Base-by-base conservation (phyloP, 2,329 filamentous ascomycete genomes). In the Tolypocladium nubicola region DNA sequence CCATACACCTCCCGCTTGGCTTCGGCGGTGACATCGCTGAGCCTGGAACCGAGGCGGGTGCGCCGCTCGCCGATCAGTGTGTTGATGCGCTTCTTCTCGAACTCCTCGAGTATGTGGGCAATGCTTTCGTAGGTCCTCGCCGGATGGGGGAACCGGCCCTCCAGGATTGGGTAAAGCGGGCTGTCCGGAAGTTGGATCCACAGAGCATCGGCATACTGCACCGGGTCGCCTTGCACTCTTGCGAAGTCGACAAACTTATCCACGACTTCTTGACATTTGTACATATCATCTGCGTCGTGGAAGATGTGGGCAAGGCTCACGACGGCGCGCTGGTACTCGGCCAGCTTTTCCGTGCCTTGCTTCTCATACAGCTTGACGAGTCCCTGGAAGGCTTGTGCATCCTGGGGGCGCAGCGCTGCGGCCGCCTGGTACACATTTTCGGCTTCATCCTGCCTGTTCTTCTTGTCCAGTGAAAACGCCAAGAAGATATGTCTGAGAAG, bases 351-450 rank as follows among this genome's bases (percentile, higher is more conserved):
- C 37, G 76, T 71, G 19, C 83, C 86, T 67, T 91, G 88, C 64
- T 84, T 87, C 73, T 96, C 90, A 68, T 90, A 97, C 37, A 97
- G 73, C 66, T 86, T 89, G 70, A 94, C 82, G 52, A 99, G 77
- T 1, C 94, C 94, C 69, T 96, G 89, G 90, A 90, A 97, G 62
- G 89, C 89, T 65, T 93, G 88, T n/a, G 84, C 76, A 63, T 97
- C 91, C 21, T 83, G 77, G 1, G 86, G 83, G 62, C 90, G 92
- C 60, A 90, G 76, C 23, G 79, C 77, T 7, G 88, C 83, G 1
- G 93, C 94, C 38, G 81, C 78, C 45, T 80, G 77, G 71, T 97
- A 97, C 1, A 86, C 83, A 39, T 79, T 81, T 64, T 94, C 91
- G 0, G 94, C 86, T 45, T 90, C 87, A 8, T 88, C 84, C 9